Percentiles rank a stretch among this genome's conserved stretches.
Conservation (phyloP, 2,329 filamentous ascomycete genomes). For the Colletotrichum echinochloae region DNA sequence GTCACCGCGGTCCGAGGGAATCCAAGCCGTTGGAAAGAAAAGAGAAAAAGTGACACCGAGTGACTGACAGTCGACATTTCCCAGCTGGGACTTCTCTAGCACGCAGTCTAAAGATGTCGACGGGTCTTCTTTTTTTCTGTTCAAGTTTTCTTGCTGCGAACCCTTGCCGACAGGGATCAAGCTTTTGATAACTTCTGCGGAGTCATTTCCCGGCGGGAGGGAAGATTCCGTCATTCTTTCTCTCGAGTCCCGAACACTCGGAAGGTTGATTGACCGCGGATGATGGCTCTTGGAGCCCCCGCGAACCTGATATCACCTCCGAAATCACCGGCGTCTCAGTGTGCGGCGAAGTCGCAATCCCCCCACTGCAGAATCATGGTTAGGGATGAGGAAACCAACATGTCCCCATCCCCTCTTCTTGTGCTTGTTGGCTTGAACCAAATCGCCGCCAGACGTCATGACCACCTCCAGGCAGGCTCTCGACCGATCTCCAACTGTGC, state of each 20-base stretch:
- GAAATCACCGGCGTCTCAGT: neutral
- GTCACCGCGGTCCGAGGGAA: conserved; percentile 29
- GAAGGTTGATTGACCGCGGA: neutral
- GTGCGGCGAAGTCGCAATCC: conserved; percentile 1
- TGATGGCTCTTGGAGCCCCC: neutral
- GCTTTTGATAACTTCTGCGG: conserved; percentile 13
- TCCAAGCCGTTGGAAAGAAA: no score
- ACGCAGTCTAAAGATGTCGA: neutral
- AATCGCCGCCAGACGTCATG: conserved; percentile 4
- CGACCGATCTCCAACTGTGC: conserved; percentile 12
- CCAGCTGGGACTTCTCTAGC: neutral
- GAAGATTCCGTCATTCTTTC: neutral
- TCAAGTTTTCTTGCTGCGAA: neutral
- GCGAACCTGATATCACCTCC: neutral
- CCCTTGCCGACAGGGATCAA: neutral
- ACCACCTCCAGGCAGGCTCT: neutral
- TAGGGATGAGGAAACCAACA: neutral
- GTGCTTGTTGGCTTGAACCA: conserved; percentile 16
- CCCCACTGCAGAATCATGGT: neutral
- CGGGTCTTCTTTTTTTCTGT: neutral
- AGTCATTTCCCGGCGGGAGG: neutral
- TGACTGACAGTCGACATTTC: neutral
- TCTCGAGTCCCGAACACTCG: neutral
- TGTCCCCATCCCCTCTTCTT: neutral
- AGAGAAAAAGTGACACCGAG: no score